These are phyloP conservation scores for Hypoxylon fragiforme DNA, from an alignment of 495 filamentous ascomycete species.

Conservation along the genomic window DNA sequence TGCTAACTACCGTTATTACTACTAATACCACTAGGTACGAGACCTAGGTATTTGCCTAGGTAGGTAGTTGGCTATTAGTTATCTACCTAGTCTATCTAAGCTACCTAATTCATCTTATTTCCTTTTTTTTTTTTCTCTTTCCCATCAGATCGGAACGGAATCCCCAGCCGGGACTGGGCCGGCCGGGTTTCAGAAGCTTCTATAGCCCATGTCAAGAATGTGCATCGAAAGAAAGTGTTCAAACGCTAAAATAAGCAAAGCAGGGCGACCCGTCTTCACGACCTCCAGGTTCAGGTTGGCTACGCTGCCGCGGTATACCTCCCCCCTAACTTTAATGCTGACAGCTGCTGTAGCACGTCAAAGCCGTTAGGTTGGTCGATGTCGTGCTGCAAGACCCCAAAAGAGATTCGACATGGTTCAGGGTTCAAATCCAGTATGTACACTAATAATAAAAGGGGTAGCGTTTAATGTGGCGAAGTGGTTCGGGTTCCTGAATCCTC, in stretches of 20 bases:
- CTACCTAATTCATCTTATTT: background rate
- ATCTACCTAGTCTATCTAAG: background rate
- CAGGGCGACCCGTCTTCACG: conserved; percentile 26
- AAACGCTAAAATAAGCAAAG: conserved; percentile 34
- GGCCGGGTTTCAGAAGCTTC: conserved; percentile 36
- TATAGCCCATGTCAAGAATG: conserved; percentile 32
- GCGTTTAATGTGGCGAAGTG: conserved; percentile 28
- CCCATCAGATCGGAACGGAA: conserved; percentile 29
- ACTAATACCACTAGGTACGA: no score
- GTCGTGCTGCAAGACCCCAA: conserved; percentile 30
- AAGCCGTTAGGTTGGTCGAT: conserved; percentile 27
- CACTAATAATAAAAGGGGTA: conserved; percentile 33
- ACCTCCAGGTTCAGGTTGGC: conserved; percentile 29
- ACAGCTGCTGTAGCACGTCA: conserved; percentile 27
- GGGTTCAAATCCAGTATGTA: conserved; percentile 24
- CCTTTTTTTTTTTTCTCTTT: conserved; percentile 1
- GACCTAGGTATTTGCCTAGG: no score
- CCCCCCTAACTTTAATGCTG: conserved; percentile 23
- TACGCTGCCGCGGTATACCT: conserved; percentile 22
- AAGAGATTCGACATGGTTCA: conserved; percentile 34
- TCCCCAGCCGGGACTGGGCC: conserved; percentile 29
- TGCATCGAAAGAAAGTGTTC: conserved; percentile 32
- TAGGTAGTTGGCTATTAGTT: no score
- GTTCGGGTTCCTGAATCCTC: conserved; percentile 34
- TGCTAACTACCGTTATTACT: no score